phyloP scores from a whole-genome alignment of 1,284 basidiomycete genomes.

The Sanguinoderma infundibulare region DNA sequence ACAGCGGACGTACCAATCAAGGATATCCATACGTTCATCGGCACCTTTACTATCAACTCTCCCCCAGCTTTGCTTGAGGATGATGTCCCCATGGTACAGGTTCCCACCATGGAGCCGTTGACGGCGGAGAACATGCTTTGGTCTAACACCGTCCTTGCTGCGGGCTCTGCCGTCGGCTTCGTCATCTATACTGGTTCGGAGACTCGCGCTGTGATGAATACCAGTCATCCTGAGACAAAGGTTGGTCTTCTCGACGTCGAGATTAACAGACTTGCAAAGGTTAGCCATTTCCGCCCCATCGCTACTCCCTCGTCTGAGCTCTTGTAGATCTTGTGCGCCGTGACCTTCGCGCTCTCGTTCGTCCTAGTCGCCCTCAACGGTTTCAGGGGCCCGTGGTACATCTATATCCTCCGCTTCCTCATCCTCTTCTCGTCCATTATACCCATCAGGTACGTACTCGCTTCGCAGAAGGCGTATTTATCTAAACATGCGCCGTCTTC shows the following conservation, averaged over 20 bases:
- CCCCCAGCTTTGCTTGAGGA: constrained; percentile 47
- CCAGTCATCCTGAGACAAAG: constrained; percentile 95
- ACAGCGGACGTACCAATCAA: constrained; percentile 93
- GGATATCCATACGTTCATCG: constrained; percentile 96
- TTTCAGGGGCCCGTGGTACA: constrained; percentile 94
- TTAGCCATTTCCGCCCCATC: constrained; percentile 35
- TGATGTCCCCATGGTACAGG: constrained; percentile 58
- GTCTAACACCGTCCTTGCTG: constrained; percentile 97
- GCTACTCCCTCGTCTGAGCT: background rate
- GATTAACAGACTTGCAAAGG: constrained; percentile 96
- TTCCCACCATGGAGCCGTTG: constrained; percentile 76
- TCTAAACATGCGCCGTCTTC: background rate
- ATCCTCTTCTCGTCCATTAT: constrained; percentile 99
- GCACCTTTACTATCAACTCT: constrained; percentile 84
- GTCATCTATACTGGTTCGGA: constrained; percentile 95
- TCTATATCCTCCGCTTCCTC: constrained; percentile 96
- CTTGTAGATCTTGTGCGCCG: constrained; percentile 86
- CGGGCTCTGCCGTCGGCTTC: constrained; percentile 91
- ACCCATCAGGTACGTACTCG: constrained; percentile 84
- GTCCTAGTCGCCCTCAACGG: constrained; percentile 95
- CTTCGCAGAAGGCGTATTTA: background rate
- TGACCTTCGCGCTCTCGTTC: constrained; percentile 92
- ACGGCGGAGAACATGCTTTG: constrained; percentile 96
- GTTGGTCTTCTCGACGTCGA: constrained; percentile 92
- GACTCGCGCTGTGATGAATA: constrained; percentile 99